phyloP scores from a whole-genome alignment of 257 asterid genomes.

The Datura wrightii region DNA sequence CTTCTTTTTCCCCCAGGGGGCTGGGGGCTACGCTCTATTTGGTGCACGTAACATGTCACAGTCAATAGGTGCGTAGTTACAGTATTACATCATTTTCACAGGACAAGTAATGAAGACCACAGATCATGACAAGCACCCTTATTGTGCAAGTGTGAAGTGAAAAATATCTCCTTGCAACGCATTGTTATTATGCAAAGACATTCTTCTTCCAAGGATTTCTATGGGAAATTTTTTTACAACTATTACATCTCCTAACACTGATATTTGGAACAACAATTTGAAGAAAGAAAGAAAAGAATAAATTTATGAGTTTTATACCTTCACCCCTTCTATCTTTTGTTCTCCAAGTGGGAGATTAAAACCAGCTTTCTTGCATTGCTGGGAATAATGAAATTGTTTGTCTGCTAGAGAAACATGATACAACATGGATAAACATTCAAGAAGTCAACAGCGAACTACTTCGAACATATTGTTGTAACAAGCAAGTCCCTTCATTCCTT shows the following conservation, averaged over 20 bases:
- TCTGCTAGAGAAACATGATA: background rate
- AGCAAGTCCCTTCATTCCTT: constrained; percentile 31
- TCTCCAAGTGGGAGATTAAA: constrained; percentile 32
- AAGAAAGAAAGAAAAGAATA: background rate
- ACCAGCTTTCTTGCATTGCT: constrained; percentile 38
- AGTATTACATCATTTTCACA: background rate
- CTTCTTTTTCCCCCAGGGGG: background rate
- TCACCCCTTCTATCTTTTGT: background rate
- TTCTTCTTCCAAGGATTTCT: background rate
- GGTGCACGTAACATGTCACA: background rate
- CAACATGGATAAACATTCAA: constrained; percentile 24
- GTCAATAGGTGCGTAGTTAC: background rate
- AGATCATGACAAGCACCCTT: background rate
- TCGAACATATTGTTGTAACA: constrained; percentile 25
- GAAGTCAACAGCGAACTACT: background rate
- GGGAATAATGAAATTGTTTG: constrained; percentile 30
- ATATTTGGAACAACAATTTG: background rate
- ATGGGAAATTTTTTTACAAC: background rate
- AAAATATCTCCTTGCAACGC: background rate
- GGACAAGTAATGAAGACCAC: background rate
- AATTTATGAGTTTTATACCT: constrained; percentile 6
- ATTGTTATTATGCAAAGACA: background rate
- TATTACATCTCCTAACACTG: constrained; percentile 32
- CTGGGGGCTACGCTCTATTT: too few species aligned
- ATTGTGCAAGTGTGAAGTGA: background rate